Base-by-base conservation (phyloP, 176 grass and related monocot genomes). In the Rhynchospora tenuis region DNA sequence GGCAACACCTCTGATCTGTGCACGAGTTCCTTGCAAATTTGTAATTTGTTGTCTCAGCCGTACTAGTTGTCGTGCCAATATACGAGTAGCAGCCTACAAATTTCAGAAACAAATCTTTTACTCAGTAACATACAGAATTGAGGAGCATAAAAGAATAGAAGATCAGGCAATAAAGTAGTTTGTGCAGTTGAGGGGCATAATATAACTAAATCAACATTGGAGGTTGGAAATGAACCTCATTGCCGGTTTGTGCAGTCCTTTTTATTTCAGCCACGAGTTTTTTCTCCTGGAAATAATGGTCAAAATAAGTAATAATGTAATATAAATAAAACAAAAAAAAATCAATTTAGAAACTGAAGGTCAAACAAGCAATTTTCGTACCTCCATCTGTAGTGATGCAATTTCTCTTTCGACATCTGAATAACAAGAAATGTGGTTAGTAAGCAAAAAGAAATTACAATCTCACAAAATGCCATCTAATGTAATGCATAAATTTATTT, bases 211-310 rank as follows among this genome's bases (percentile, higher is more conserved):
- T 46, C 17, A 47, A 43, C 17, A 29, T 72, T 64, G 2, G 8
- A 62, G 43, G 47, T 29, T 38, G 33, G 13, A 77, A 77, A 77
- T 29, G 48, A 51, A 51, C 96, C 86, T 99, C 91, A 85, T 99
- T 99, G 90, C 96, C 93, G 61, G 93, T 99, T 61, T 99, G 92
- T 73, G 96, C 96, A 60, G 93, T 99, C 81, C 88, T 95, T 80
- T 95, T 99, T 56, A 99, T 99, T 91, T 99, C 96, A 58, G 92
- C 91, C 70, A 99, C 96, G 51, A 99, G 88, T 58, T 93, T 99
- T 82, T 95, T 99, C 91, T 99, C 96, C 96, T 99, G 91, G 54
- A 82, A 82, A 45, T 73, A 85, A 85, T 24, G 71, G 84, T 62
- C 64, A 80, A 68, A 64, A 80, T 62, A 64, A 72, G 22, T 61